Evolutionary conservation across 2,329 filamentous ascomycete species (phyloP).

Genomic region (Plenodomus tracheiphilus): DNA sequence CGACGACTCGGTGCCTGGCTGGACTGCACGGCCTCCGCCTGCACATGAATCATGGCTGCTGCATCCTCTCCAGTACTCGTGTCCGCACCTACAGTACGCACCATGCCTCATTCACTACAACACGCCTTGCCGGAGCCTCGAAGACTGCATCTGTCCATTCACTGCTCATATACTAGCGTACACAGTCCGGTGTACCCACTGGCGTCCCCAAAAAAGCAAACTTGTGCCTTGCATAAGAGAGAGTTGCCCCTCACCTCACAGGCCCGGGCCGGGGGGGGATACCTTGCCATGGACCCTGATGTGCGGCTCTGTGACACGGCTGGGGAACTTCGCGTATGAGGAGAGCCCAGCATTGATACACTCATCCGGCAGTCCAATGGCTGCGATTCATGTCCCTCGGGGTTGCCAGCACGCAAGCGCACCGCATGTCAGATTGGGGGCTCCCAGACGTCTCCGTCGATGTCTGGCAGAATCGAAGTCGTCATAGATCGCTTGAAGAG

Average conservation of each 20-base stretch:
- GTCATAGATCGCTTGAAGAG: conserved; percentile 43
- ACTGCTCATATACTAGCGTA: too few species aligned
- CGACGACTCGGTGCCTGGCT: too few species aligned
- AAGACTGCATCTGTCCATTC: too few species aligned
- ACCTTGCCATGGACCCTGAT: conserved; percentile 8
- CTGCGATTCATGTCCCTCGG: not conserved
- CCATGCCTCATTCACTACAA: too few species aligned
- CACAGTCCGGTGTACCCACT: too few species aligned
- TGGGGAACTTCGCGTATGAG: not conserved
- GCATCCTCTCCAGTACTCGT: too few species aligned
- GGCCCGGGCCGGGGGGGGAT: not conserved
- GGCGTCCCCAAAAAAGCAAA: not conserved
- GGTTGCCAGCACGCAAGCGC: not conserved
- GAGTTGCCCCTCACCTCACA: conserved; percentile 4
- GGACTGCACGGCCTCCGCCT: too few species aligned
- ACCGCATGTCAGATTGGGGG: not conserved
- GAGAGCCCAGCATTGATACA: not conserved
- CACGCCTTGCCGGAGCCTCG: too few species aligned
- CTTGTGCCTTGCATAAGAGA: conserved; percentile 9
- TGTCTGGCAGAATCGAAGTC: conserved; percentile 21
- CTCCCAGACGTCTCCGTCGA: not conserved
- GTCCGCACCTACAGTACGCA: too few species aligned
- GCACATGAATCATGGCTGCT: too few species aligned
- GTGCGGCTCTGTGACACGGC: conserved; percentile 3
- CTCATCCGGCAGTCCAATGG: not conserved